phyloP scores from a whole-genome alignment of 306 rosid species.

The Cicer chorassanicum region DNA sequence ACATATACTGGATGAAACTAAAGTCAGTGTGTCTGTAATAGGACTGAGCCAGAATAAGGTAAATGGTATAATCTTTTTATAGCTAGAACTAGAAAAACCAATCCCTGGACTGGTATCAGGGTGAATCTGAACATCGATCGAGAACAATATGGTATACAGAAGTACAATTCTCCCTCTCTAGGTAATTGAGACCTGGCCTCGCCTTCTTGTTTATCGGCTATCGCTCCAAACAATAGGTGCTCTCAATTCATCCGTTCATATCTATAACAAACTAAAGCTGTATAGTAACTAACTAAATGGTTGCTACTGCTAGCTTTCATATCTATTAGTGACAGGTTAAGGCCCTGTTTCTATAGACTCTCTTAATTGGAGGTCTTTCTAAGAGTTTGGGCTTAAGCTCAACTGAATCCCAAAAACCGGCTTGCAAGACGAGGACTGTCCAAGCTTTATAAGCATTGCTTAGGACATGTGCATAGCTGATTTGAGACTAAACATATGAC shows the following conservation, averaged over 20 bases:
- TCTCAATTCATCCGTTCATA: not conserved
- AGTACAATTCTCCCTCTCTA: not conserved
- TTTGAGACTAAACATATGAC: not conserved
- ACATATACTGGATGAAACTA: slow-evolving; percentile 1
- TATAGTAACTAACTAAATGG: not conserved
- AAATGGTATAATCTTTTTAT: not conserved
- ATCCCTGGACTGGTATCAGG: not conserved
- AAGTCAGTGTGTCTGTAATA: not conserved
- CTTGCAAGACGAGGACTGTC: not conserved
- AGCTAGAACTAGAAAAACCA: not conserved
- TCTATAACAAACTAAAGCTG: slow-evolving; percentile 2
- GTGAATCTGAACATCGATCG: not conserved
- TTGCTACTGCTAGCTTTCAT: slow-evolving; percentile 3
- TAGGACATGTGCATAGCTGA: not conserved
- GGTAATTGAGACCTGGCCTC: not conserved
- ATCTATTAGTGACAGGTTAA: not conserved
- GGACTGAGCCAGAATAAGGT: not conserved
- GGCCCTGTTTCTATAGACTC: not conserved
- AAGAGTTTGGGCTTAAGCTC: not conserved
- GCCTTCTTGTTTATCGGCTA: not conserved
- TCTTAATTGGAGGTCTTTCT: not conserved
- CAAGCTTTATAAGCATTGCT: not conserved
- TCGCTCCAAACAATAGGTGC: not conserved
- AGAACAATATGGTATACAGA: not conserved
- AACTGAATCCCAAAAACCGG: not conserved